These are phyloP conservation scores for Trichoderma erinaceum DNA, from an alignment of 495 filamentous ascomycete genomes.

Conservation along the genomic window DNA sequence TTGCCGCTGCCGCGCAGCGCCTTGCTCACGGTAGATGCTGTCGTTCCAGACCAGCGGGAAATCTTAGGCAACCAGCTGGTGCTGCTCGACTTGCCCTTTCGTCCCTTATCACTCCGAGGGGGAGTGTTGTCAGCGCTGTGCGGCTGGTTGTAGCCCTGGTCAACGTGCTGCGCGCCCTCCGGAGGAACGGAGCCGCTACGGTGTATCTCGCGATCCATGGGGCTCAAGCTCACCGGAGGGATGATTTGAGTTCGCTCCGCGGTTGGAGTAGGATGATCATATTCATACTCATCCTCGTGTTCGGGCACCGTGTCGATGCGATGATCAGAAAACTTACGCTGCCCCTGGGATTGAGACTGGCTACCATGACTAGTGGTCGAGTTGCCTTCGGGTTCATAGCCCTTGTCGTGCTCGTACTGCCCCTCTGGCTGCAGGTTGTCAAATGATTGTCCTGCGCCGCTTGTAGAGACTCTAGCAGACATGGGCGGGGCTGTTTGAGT, in stretches of 20 bases:
- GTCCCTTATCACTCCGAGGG: constrained; percentile 65
- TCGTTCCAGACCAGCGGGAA: constrained; percentile 96
- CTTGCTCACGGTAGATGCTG: constrained; percentile 57
- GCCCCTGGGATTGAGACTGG: constrained; percentile 64
- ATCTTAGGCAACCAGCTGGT: constrained; percentile 87
- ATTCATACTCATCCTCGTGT: constrained; percentile 60
- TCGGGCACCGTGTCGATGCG: constrained; percentile 87
- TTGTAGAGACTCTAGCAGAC: constrained; percentile 31
- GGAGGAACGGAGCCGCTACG: constrained; percentile 61
- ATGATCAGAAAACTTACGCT: constrained; percentile 62
- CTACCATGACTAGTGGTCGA: constrained; percentile 61
- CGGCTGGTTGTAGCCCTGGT: constrained; percentile 35
- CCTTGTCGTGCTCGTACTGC: constrained; percentile 53
- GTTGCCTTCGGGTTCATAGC: constrained; percentile 80
- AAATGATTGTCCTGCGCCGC: constrained; percentile 41
- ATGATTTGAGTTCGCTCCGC: constrained; percentile 26
- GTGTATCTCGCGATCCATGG: constrained; percentile 40
- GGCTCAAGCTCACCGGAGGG: constrained; percentile 41
- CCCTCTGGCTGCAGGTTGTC: constrained; percentile 52
- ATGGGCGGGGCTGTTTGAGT: constrained; percentile 41
- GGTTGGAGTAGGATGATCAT: constrained; percentile 42
- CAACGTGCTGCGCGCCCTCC: constrained; percentile 39
- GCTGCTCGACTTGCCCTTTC: constrained; percentile 85
- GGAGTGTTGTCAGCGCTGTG: constrained; percentile 63
- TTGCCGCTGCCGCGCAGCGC: constrained; percentile 48